Evolutionary conservation across 345 rosid species (phyloP), one percentile per base, ranked within the genome.

Genomic region (Hibiscus syriacus): DNA sequence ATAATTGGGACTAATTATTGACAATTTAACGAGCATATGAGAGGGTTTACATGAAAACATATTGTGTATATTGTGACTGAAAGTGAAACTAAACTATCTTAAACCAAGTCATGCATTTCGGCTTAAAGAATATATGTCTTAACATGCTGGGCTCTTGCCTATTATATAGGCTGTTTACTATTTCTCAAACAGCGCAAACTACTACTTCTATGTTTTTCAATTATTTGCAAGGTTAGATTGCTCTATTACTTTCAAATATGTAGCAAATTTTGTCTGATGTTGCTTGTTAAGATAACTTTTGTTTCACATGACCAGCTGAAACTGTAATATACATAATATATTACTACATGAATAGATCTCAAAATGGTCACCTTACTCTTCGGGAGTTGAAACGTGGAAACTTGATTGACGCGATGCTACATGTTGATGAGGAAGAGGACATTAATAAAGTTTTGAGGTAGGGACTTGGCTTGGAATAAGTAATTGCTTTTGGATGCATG

Each of bases 401-500:
- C 73, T 72, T 94, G 73, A 73, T 91, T 59, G 92, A 83, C 67
- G 97, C 96, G 61, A 82, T 91, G 91, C 97, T 79, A 67, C 89
- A 90, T 80, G 97, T 90, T 6, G 97, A 89, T 71, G 97, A 94
- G 78, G 99, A 91, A 86, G 99, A 94, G 72, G 99, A 93, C 78
- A 93, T 93, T 69, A 91, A 90, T 83, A 93, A 93, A 82, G 94
- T 90, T 45, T 76, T 93, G 85, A 91, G 97, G 99, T 94, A 73
- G 67, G 56, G 67, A 67, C 45, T 63, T 53, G 12, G 55, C 23
- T 62, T n/a, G 45, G 67, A 60, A 25, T 49, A 9, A 11, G 9
- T 34, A 23, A 17, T 63, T 62, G 39, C 58, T 58, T 70, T 57
- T 22, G 12, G 2, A 22, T 19, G 3, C 67, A 10, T 30, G 67